Evolutionary conservation across 2,329 filamentous ascomycete genomes (phyloP).

Genomic region (Verticillium isaacii): DNA sequence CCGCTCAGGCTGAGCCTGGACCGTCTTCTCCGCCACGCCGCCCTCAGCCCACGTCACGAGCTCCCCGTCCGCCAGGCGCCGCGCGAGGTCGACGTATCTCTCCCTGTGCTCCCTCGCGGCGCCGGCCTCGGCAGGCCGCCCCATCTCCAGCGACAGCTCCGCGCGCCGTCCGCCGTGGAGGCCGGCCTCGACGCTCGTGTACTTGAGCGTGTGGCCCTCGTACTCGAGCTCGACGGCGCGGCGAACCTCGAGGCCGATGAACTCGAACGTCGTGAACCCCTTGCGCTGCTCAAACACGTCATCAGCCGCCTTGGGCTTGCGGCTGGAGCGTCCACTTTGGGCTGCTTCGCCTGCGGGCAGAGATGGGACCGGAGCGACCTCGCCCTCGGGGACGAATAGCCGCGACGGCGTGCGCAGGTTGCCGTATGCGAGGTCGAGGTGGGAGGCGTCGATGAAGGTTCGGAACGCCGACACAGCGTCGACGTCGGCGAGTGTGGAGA

Average conservation of each 20-base stretch:
- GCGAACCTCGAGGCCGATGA: conserved; percentile 49
- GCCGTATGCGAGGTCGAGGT: conserved; percentile 39
- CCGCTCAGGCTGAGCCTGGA: background rate
- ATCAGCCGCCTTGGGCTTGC: conserved; percentile 1
- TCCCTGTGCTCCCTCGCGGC: background rate
- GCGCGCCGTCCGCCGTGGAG: conserved; percentile 45
- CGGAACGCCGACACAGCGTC: conserved; percentile 25
- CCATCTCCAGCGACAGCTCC: conserved; percentile 39
- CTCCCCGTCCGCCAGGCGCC: background rate
- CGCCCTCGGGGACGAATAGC: conserved; percentile 24
- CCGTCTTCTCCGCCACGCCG: background rate
- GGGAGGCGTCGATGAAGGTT: conserved; percentile 38
- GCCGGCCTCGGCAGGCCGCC: conserved; percentile 12
- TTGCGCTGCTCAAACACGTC: conserved; percentile 15
- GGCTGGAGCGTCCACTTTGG: background rate
- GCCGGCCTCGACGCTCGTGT: conserved; percentile 48
- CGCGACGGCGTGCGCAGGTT: conserved; percentile 32
- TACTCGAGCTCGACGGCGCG: conserved; percentile 37
- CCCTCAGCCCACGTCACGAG: background rate
- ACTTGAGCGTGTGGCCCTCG: conserved; percentile 39
- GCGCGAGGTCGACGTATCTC: background rate
- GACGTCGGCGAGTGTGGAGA: conserved; percentile 19
- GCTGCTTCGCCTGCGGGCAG: background rate
- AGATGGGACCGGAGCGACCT: conserved; percentile 10
- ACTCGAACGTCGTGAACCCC: conserved; percentile 15